A percentile compares a stretch with the other conserved stretches of the same genome.
phyloP scores from a whole-genome alignment of 2,329 filamentous ascomycete species.

The Ramularia endophylla region DNA sequence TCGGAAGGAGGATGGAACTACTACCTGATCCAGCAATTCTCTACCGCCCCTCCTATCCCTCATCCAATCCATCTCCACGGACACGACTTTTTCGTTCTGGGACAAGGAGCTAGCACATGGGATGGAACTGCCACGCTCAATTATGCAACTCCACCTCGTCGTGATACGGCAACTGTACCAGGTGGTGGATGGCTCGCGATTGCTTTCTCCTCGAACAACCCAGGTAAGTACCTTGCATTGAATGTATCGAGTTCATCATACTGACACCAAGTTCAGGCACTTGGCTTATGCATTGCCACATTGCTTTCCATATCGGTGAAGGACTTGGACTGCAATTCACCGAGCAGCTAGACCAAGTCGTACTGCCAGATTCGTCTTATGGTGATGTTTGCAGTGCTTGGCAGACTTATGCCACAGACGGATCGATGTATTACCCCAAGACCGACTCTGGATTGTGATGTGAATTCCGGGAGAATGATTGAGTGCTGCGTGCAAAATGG shows the following conservation, averaged over 20 bases:
- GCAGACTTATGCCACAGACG: constrained; percentile 33
- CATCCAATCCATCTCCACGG: constrained; percentile 25
- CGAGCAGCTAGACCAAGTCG: constrained; percentile 36
- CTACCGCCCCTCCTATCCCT: constrained; percentile 14
- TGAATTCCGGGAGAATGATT: no score
- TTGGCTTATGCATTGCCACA: constrained; percentile 40
- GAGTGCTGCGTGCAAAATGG: no score
- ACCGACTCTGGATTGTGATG: constrained; percentile 37
- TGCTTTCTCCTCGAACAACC: constrained; percentile 47
- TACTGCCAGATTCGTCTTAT: constrained; percentile 24
- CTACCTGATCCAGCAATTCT: constrained; percentile 33
- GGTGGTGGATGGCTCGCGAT: constrained; percentile 42
- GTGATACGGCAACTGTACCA: constrained; percentile 43
- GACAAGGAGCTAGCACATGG: constrained; percentile 22
- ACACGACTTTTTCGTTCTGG: constrained; percentile 29
- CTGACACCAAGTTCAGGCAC: constrained; percentile 46
- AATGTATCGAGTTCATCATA: constrained; percentile 42
- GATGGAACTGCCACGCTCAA: constrained; percentile 25
- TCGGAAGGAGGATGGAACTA: constrained; percentile 26
- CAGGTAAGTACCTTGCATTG: constrained; percentile 28
- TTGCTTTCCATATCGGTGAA: constrained; percentile 56
- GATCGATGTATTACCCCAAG: constrained; percentile 29
- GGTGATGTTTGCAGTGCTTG: constrained; percentile 30
- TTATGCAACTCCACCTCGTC: constrained; percentile 39
- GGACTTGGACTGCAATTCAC: constrained; percentile 53